These are phyloP conservation scores for Wickerhamia fluorescens DNA, from an alignment of 805 yeast species.

Conservation along the genomic window DNA sequence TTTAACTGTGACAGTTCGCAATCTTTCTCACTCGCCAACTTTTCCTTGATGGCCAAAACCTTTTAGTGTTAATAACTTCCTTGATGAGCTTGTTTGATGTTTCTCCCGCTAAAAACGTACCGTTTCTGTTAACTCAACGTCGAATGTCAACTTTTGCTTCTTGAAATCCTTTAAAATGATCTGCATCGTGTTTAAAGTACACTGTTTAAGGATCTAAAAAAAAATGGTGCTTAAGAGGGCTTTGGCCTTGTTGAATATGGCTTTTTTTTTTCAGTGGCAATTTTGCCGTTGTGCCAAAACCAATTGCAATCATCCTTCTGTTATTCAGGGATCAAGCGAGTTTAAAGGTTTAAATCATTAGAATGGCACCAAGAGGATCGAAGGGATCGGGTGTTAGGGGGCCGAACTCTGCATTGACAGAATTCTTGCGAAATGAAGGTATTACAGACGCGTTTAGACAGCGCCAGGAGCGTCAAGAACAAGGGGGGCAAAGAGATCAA, in stretches of 20 bases:
- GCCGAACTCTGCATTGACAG: slow-evolving; percentile 86
- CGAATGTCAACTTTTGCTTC: slow-evolving; percentile 79
- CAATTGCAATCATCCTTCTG: too few species aligned
- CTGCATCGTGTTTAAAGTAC: too few species aligned
- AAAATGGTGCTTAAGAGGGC: too few species aligned
- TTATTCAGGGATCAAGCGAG: too few species aligned
- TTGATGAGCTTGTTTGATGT: too few species aligned
- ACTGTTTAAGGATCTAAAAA: too few species aligned
- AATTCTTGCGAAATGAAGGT: slow-evolving; percentile 82
- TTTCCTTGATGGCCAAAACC: slow-evolving; percentile 64
- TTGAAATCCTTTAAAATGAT: slow-evolving; percentile 85
- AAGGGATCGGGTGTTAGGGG: slow-evolving; percentile 32
- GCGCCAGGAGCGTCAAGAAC: slow-evolving; percentile 13
- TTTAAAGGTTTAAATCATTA: too few species aligned
- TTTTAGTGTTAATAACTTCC: slow-evolving; percentile 12
- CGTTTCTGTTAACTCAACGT: slow-evolving; percentile 60
- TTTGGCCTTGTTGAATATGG: too few species aligned
- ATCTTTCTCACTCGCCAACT: slow-evolving; percentile 59
- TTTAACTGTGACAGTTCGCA: slow-evolving; percentile 73
- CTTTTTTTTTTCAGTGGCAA: too few species aligned
- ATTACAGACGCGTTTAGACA: slow-evolving; percentile 73
- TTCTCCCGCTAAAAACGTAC: slow-evolving; percentile 34
- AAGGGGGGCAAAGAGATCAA: slow-evolving; percentile 15
- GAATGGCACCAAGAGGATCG: too few species aligned
- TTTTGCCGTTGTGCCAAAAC: too few species aligned